These are phyloP conservation scores for Globisporangium nagaii DNA, from an alignment of 352 stramenopile genomes.

Conservation along the genomic window DNA sequence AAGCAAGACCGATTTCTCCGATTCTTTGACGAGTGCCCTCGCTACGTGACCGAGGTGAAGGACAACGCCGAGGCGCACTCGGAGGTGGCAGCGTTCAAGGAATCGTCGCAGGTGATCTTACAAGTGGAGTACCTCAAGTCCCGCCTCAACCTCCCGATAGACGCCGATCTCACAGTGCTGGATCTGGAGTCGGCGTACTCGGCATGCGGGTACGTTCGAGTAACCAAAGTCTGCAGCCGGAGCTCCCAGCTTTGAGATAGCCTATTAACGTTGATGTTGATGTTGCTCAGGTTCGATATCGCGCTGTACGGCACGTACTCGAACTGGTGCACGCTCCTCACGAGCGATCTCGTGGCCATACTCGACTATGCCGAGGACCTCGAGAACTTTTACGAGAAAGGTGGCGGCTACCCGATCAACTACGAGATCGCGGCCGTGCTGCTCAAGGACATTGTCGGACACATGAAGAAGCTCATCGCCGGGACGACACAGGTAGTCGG, in stretches of 20 bases:
- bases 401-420: conserved; percentile 37
- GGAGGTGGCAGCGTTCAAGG: conserved; percentile 27
- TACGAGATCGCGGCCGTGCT: conserved; percentile 45
- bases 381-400: conserved; percentile 41
- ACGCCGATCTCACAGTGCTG: conserved; percentile 15
- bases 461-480: conserved; percentile 14
- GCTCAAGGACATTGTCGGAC: conserved; percentile 24
- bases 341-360: conserved; percentile 13
- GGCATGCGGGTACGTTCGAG: conserved; percentile 36
- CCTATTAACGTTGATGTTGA: conserved; percentile 1
- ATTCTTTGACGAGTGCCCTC: conserved; percentile 55
- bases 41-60: conserved; percentile 45
- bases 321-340: conserved; percentile 44
- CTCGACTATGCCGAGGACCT: conserved; percentile 46
- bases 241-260: not conserved
- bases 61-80: conserved; percentile 26
- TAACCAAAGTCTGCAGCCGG: too few relatives aligned
- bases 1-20: conserved; percentile 40
- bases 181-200: conserved; percentile 31
- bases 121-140: conserved; percentile 15
- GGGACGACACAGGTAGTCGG: conserved; percentile 13
- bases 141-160: conserved; percentile 7
- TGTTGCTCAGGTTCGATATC: conserved; percentile 30
- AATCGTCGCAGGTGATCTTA: conserved; percentile 16
- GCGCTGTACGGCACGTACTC: conserved; percentile 31